Percentiles rank a stretch among this genome's conserved stretches.
phyloP scores from a whole-genome alignment of 1,284 basidiomycete genomes.

The Cutaneotrichosporon sp. region DNA sequence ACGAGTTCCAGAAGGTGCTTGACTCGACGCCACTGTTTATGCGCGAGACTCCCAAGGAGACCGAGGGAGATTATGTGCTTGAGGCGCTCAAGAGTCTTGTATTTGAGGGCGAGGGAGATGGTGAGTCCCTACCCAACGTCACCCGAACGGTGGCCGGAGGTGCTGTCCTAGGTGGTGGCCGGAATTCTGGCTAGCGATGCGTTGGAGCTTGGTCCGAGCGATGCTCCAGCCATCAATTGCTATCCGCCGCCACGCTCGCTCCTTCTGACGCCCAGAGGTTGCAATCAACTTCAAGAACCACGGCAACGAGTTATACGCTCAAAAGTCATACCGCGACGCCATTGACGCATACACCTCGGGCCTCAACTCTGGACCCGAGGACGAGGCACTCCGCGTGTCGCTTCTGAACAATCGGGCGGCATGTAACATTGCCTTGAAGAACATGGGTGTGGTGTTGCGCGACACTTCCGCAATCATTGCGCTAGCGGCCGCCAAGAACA shows the following conservation, averaged over 20 bases:
- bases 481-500: conserved; percentile 56
- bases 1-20: conserved; percentile 41
- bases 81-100: conserved; percentile 82
- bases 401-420: conserved; percentile 88
- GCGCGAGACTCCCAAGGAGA: conserved; percentile 72
- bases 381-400: conserved; percentile 63
- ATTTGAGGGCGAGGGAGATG: conserved; percentile 88
- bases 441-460: conserved; percentile 76
- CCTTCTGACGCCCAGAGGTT: conserved; percentile 62
- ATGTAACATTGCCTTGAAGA: conserved; percentile 86
- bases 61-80: conserved; percentile 65
- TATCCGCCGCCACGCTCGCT: background rate
- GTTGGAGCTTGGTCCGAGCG: background rate
- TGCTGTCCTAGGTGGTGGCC: too few relatives aligned
- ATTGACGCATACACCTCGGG: conserved; percentile 86
- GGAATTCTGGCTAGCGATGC: too few relatives aligned
- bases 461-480: conserved; percentile 76
- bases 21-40: conserved; percentile 77
- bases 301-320: conserved; percentile 90
- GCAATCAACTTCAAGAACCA: conserved; percentile 91
- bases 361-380: conserved; percentile 74
- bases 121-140: conserved; percentile 58
- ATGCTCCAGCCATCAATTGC: background rate
- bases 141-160: too few relatives aligned
- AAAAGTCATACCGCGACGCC: conserved; percentile 83